Evolutionary conservation across 2,329 filamentous ascomycete species (phyloP), one percentile per base, ranked within the genome.

Genomic region (Lasiodiplodia citricola): DNA sequence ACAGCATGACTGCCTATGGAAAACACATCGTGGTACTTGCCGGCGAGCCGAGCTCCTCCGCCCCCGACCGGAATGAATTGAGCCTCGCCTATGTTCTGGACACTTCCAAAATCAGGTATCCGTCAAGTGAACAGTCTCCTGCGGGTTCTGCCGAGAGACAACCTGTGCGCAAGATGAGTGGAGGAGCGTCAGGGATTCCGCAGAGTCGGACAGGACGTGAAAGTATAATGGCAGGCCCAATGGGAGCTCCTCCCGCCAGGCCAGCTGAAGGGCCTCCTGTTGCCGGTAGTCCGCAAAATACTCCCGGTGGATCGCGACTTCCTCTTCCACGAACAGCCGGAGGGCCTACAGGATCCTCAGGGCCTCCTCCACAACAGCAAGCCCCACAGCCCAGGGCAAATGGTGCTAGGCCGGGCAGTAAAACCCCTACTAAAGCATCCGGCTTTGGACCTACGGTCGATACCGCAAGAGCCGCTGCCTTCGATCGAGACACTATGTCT

Each of bases 1-100:
- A 99, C 79, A 97, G 94, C 79, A 98, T 99, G 96, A 98, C 96
- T 2, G 90, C 94, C 2, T 93, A 95, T 71, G 93, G 93, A 37
- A 97, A 97, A 79, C 92, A 94, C 70, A 91, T 99, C 71, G 91
- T 98, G 58, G 93, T 98, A 51, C 85, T 98, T 38, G 96, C 93
- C 47, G 96, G 96, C 72, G 96, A 99, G 80, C 96, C 96, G 16
- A 98, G 94, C 79, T 94, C 94, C 18, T 91, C 93, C 35, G 88
- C 92, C 0, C 88, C 91, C 58, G 90, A 96, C 74, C 88, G 92
- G 38, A 91, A 90, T 70, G 96, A 99, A 77, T 85, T 99, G 65
- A 93, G 92, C 69, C 87, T 97, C 75, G 91, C 93, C 44, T 99
- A 98, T 79, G 87, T 97, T 72, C 85, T 99, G 70, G 96, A 99